Base-by-base conservation (phyloP, 495 filamentous ascomycete species). In the Talaromyces thailandensis region DNA sequence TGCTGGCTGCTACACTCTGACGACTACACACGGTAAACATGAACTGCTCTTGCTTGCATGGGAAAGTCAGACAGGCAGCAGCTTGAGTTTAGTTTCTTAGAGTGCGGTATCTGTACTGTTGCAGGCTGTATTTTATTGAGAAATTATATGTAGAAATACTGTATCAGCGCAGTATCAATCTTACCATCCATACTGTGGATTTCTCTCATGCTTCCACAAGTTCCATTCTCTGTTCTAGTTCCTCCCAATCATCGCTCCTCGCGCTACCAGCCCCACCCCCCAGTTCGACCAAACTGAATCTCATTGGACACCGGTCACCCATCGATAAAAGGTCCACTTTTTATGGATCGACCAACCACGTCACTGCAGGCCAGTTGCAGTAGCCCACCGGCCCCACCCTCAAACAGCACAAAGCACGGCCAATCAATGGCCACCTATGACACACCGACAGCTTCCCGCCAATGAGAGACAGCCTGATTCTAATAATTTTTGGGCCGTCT, bases 271-370 rank as follows among this genome's bases (percentile, higher is more conserved):
- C 6, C 43, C 43, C 43, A 48, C 43, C 21, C 43, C 4, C 43
- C 43, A 48, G 11, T 21, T 48, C n/a, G 6, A 21, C 1, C 6
- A 5, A 2, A 48, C 4, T 6, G 1, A 21, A 21, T 23, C 43
- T 48, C 43, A 48, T 48, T 48, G 43, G 43, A 21, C 18, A 48
- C 21, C 8, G 43, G n/a, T n/a, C 43, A 48, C n/a, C 43, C 43
- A 21, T 4, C 18, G 6, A 21, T 8, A n/a, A 48, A 18, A 21
- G n/a, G 7, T 21, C 43, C 16, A 8, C 43, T 48, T 4, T 0
- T 52, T 25, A 9, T 55, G 51, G 51, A n/a, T 55, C 51, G 16
- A 55, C 51, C 51, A 55, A 55, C 51, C 51, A 55, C 51, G 51
- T 55, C 24, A 55, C 51, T 55, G 23, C 21, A 26, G 24, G 12